Evolutionary conservation across 2,329 filamentous ascomycete genomes (phyloP).

Genomic region (Aspergillus neotritici): DNA sequence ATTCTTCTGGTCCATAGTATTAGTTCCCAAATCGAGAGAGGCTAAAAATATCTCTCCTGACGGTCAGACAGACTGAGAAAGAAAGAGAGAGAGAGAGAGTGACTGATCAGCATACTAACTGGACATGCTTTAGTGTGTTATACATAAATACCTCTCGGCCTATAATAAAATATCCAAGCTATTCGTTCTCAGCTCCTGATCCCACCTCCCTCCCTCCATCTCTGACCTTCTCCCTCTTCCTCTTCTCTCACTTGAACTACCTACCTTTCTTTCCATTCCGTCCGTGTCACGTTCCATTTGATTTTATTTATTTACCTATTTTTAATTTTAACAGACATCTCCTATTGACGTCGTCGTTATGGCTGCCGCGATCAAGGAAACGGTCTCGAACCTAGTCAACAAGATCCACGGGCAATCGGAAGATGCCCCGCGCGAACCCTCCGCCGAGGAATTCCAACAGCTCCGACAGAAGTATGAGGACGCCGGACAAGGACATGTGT

Average conservation of each 20-base stretch:
- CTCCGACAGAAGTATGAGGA: slow-evolving; percentile 68
- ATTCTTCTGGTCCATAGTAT: neutral
- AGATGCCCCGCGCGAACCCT: slow-evolving; percentile 47
- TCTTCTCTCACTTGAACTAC: no score
- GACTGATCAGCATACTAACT: neutral
- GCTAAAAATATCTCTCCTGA: slow-evolving; percentile 10
- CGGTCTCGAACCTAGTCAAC: slow-evolving; percentile 45
- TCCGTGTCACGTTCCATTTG: no score
- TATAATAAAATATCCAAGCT: no score
- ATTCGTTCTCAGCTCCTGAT: no score
- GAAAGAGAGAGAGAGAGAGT: slow-evolving; percentile 2
- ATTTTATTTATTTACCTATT: slow-evolving; percentile 2
- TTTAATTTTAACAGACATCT: slow-evolving; percentile 1
- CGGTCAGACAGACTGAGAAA: neutral
- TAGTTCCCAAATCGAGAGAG: slow-evolving; percentile 1
- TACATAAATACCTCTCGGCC: no score
- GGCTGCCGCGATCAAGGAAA: slow-evolving; percentile 39
- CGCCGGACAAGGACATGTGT: slow-evolving; percentile 74
- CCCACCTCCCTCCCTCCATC: no score
- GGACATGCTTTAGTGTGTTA: no score
- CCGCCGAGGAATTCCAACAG: slow-evolving; percentile 59
- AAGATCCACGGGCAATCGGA: slow-evolving; percentile 40
- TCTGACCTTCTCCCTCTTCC: no score
- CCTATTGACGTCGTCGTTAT: slow-evolving; percentile 21
- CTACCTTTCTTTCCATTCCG: no score